A percentile compares a stretch with the other conserved stretches of the same genome.
These are phyloP conservation scores for Penicillium tannophilum DNA, from an alignment of 495 filamentous ascomycete genomes.

Conservation along the genomic window DNA sequence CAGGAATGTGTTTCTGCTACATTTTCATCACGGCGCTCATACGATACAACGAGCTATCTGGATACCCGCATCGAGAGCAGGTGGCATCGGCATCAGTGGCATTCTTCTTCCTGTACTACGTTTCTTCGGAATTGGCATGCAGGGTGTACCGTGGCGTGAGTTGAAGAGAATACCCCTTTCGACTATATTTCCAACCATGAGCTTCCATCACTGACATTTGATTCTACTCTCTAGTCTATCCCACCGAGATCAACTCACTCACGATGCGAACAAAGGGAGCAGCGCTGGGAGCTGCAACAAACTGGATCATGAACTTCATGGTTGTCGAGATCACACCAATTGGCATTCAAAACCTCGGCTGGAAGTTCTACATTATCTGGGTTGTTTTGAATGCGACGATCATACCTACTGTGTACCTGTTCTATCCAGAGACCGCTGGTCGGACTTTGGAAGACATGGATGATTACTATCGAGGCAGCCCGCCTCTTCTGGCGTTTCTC, in stretches of 20 bases:
- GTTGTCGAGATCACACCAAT: constrained; percentile 63
- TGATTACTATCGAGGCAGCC: constrained; percentile 11
- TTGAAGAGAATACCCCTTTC: not conserved
- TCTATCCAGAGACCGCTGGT: constrained; percentile 52
- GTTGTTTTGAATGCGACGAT: constrained; percentile 24
- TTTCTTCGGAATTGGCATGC: constrained; percentile 53
- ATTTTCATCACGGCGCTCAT: constrained; percentile 51
- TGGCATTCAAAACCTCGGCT: constrained; percentile 30
- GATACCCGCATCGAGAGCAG: constrained; percentile 20
- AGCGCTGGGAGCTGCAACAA: constrained; percentile 54
- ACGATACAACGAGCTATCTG: constrained; percentile 38
- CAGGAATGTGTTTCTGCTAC: constrained; percentile 49
- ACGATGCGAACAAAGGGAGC: constrained; percentile 58
- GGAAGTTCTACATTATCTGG: constrained; percentile 33
- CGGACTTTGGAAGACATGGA: constrained; percentile 36
- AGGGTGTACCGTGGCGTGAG: constrained; percentile 33
- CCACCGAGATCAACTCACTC: constrained; percentile 63
- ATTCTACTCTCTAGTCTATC: constrained; percentile 42
- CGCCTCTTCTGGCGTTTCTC: constrained; percentile 14
- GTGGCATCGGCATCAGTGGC: constrained; percentile 38
- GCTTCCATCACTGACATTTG: constrained; percentile 25
- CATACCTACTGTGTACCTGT: constrained; percentile 49
- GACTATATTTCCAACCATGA: not conserved
- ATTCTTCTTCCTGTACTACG: constrained; percentile 55
- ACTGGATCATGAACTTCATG: constrained; percentile 64